Evolutionary conservation across 108 stramenopile species (phyloP), one percentile per base, ranked within the genome.

Genomic region (Phaeodactylum tricornutum): DNA sequence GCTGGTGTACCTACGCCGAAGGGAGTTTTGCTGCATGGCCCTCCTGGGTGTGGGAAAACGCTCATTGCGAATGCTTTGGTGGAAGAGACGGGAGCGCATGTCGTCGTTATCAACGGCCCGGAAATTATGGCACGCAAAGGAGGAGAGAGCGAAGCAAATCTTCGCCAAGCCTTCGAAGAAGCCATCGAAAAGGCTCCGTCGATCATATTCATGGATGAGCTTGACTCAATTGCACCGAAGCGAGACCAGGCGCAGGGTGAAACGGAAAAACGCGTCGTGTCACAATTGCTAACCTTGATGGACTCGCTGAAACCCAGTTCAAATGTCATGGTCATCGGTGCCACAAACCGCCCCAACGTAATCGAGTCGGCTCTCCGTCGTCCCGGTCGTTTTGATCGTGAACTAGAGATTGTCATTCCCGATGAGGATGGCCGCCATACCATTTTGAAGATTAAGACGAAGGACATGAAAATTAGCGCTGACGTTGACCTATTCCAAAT

Each of bases 181-280:
- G 94, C 93, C 0, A 62, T 72, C 50, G 70, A 77, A 50, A 87
- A 94, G 43, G 88, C 87, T 29, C 94, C 95, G 25, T 67, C 94
- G 26, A 95, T 97, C 44, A 92, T 99, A 50, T 96, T 99, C 57
- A 96, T 99, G 79, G 98, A 97, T 62, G 98, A 99, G 59, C 66
- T 99, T 27, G 98, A 99, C 71, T 85, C 92, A 20, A 96, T 98
- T 57, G 96, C 96, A 0, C 95, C 96, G n/a, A 84, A 92, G 58
- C 92, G 96, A 67, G 95, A 97, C 47, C 86, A 97, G 66, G 94
- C 94, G 15, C 89, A 84, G 32, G 88, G 89, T 4, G 94, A 96
- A 62, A 84, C 82, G 4, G 94, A 96, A 64, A 90, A 90, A 66
- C 84, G 98, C 23, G 92, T 98, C 55, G 96, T 98, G 4, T 85